A percentile compares a stretch with the other conserved stretches of the same genome.
Evolutionary conservation across 768 basidiomycete genomes (phyloP).

Genomic region (Mycena maculata): DNA sequence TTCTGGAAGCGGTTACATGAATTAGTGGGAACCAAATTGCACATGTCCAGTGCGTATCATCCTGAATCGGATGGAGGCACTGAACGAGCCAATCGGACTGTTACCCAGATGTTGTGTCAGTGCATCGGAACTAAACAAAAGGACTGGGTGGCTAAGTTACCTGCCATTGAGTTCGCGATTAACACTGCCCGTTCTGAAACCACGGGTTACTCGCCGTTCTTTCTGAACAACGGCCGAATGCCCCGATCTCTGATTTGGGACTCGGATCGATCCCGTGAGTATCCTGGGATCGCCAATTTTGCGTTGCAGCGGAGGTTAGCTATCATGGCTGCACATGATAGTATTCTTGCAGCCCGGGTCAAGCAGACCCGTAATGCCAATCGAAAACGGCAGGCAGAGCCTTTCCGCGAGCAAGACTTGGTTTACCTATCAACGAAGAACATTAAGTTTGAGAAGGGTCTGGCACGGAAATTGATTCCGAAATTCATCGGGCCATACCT

Average conservation of each 20-base stretch:
- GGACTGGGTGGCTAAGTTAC: conserved; percentile 8
- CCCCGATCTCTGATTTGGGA: too few relatives aligned
- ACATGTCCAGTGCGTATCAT: too few relatives aligned
- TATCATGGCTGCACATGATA: too few relatives aligned
- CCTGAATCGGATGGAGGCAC: not conserved
- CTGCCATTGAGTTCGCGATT: not conserved
- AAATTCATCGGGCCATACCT: conserved; percentile 47
- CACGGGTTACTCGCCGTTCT: not conserved
- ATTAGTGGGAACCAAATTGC: too few relatives aligned
- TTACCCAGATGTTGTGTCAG: conserved; percentile 7
- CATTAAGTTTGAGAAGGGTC: conserved; percentile 39
- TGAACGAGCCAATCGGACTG: conserved; percentile 4
- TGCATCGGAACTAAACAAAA: conserved; percentile 8
- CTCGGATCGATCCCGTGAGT: too few relatives aligned
- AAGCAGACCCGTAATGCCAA: too few relatives aligned
- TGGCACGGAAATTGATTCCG: conserved; percentile 43
- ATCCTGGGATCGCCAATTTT: too few relatives aligned
- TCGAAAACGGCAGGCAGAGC: too few relatives aligned
- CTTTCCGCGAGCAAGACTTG: not conserved
- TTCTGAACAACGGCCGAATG: too few relatives aligned
- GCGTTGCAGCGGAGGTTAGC: too few relatives aligned
- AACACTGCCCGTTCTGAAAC: conserved; percentile 6
- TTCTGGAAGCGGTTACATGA: too few relatives aligned
- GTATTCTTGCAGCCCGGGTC: too few relatives aligned
- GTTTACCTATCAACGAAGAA: conserved; percentile 45